phyloP scores from a whole-genome alignment of 2,329 filamentous ascomycete species.

The Trichoderma breve region DNA sequence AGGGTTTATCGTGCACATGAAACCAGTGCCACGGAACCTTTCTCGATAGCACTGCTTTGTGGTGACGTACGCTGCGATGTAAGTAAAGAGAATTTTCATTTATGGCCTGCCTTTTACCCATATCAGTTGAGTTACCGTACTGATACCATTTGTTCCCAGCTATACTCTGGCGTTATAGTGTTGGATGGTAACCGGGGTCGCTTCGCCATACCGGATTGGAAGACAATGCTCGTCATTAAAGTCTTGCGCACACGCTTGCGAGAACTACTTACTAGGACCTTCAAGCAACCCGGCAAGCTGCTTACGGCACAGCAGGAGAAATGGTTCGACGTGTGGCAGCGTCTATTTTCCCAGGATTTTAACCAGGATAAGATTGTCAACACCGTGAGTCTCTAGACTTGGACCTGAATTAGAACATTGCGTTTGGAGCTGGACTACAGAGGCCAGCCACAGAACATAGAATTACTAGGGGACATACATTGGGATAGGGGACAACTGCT shows the following conservation, averaged over 20 bases:
- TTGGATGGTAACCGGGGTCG: constrained; percentile 84
- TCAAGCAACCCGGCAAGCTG: constrained; percentile 64
- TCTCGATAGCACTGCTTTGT: constrained; percentile 79
- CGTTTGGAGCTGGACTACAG: background rate
- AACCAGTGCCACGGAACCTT: constrained; percentile 75
- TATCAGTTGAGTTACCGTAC: background rate
- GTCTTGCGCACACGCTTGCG: constrained; percentile 69
- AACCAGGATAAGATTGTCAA: constrained; percentile 28
- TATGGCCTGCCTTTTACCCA: background rate
- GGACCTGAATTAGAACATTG: background rate
- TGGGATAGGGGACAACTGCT: background rate
- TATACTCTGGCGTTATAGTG: constrained; percentile 83
- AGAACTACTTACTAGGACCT: constrained; percentile 70
- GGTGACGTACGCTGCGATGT: constrained; percentile 87
- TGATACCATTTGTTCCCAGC: constrained; percentile 41
- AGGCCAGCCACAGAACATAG: background rate
- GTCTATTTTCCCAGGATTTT: constrained; percentile 60
- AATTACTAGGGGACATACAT: background rate
- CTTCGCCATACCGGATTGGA: constrained; percentile 85
- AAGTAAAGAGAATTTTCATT: constrained; percentile 30
- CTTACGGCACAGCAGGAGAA: constrained; percentile 66
- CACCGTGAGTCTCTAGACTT: background rate
- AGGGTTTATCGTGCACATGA: constrained; percentile 87
- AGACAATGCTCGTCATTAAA: constrained; percentile 85
- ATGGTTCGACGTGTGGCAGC: constrained; percentile 74